phyloP scores from a whole-genome alignment of 106 monocot genomes.

The Allium sativum region DNA sequence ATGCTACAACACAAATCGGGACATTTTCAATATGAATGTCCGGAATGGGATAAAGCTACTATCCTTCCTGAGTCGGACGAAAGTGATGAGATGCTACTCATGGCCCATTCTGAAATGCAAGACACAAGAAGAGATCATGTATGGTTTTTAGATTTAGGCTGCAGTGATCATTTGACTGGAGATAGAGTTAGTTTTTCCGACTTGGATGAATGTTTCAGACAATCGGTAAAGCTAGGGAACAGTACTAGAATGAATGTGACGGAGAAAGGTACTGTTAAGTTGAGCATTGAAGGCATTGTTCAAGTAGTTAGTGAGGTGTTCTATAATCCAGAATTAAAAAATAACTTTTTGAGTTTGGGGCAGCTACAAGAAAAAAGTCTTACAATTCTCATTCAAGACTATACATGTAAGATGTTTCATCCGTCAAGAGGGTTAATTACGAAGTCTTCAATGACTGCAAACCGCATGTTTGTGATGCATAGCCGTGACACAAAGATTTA shows the following conservation, averaged over 20 bases:
- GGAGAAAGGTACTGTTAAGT: not conserved
- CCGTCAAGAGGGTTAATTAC: not conserved
- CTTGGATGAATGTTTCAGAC: too few species aligned
- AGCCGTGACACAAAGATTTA: not conserved
- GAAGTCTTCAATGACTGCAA: slow-evolving; percentile 1
- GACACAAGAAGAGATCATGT: not conserved
- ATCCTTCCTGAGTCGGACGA: not conserved
- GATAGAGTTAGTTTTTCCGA: not conserved
- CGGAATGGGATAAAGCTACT: not conserved
- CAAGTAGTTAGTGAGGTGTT: too few species aligned
- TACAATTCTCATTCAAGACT: not conserved
- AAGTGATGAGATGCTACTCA: not conserved
- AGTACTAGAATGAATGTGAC: not conserved
- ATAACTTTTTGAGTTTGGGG: not conserved
- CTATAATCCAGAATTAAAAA: too few species aligned
- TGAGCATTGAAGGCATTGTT: not conserved
- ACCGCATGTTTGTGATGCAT: not conserved
- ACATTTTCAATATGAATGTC: slow-evolving; percentile 1
- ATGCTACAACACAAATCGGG: not conserved
- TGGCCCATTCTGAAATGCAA: not conserved
- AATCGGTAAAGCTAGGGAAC: too few species aligned
- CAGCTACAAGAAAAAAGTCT: not conserved
- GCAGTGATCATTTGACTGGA: not conserved
- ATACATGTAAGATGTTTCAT: not conserved
- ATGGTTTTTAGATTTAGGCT: slow-evolving; percentile 1